Percentiles rank a stretch among this genome's conserved stretches.
These are phyloP conservation scores for Hibiscus mutabilis DNA, from an alignment of 345 rosid genomes.

Conservation along the genomic window DNA sequence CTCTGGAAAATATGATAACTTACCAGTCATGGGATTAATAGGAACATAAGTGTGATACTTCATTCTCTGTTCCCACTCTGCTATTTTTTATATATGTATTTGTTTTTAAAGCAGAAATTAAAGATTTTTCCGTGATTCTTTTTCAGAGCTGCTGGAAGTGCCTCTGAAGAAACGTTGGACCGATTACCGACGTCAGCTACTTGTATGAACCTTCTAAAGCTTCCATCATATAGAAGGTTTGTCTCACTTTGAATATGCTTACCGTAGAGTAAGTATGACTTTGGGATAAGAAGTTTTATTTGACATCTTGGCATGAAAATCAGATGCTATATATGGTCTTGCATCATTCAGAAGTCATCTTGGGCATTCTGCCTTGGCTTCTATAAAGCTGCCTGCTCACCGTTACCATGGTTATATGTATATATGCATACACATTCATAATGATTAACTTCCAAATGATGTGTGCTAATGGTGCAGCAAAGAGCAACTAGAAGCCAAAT, in stretches of 20 bases:
- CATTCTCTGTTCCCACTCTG: not conserved
- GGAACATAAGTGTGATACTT: not conserved
- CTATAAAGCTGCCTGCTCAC: too few relatives aligned
- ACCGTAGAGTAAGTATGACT: not conserved
- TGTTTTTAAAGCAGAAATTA: not conserved
- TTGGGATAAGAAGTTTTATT: not conserved
- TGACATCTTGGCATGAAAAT: not conserved
- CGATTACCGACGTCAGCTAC: conserved; percentile 93
- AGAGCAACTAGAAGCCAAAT: conserved; percentile 74
- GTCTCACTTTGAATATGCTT: conserved; percentile 12
- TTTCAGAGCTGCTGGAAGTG: conserved; percentile 54
- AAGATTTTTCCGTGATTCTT: not conserved
- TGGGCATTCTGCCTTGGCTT: too few relatives aligned
- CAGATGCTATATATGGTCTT: not conserved
- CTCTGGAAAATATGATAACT: conserved; percentile 13
- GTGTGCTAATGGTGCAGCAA: conserved; percentile 52
- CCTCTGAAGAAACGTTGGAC: conserved; percentile 71
- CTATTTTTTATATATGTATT: not conserved
- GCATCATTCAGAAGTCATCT: not conserved
- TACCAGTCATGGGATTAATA: not conserved
- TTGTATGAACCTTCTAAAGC: conserved; percentile 98
- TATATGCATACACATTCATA: not conserved
- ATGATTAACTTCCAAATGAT: not conserved
- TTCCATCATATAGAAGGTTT: conserved; percentile 96
- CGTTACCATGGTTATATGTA: too few relatives aligned